Base-by-base conservation (phyloP, 2,329 filamentous ascomycete genomes). In the Macrophomina phaseolina region DNA sequence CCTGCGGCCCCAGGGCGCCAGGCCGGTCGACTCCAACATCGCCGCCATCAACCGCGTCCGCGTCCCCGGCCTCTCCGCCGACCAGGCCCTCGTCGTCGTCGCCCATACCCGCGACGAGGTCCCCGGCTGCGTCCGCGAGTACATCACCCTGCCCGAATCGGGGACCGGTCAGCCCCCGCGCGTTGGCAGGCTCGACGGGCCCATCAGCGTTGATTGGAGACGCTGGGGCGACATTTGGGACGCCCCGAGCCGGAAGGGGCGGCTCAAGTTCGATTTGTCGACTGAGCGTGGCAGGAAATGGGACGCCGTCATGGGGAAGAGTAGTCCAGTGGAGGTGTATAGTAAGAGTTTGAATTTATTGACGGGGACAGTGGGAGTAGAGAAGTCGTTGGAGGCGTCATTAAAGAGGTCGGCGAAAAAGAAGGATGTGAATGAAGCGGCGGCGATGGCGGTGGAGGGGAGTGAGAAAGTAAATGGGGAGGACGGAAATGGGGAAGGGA, bases 61-160 rank as follows among this genome's bases (percentile, higher is more conserved):
- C 28, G 79, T 94, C 4, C 74, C 73, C 0, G 93, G 93, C 0
- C 78, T 97, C 66, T 84, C 84, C 1, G 82, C 88, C 0, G 78
- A 87, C 28, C 94, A 98, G 79, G 93, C 93, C 0, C 80, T 99
- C 64, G 86, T 98, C n/a, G 93, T 94, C 70, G 94, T 98, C 68
- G 95, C 93, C 68, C 95, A 99, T 80, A 85, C 94, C 68, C 89
- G 89, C 69, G 93, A 97, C 73, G 95, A 99, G 78, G 91, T 98
- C 9, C 95, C 95, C 0, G 89, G 90, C 60, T 90, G 89, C 70
- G 86, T 97, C 30, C 82, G 92, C 55, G 89, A 96, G 75, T 98
- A 91, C 90, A 83, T 98, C 61, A 94, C 92, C 76, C 81, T 97
- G 36, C 93, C 94, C 1, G 91, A 94, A 78, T 85, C 90, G 3